Evolutionary conservation across 2,329 filamentous ascomycete species (phyloP), one percentile per base, ranked within the genome.

Genomic region (Ambrosiella xylebori): DNA sequence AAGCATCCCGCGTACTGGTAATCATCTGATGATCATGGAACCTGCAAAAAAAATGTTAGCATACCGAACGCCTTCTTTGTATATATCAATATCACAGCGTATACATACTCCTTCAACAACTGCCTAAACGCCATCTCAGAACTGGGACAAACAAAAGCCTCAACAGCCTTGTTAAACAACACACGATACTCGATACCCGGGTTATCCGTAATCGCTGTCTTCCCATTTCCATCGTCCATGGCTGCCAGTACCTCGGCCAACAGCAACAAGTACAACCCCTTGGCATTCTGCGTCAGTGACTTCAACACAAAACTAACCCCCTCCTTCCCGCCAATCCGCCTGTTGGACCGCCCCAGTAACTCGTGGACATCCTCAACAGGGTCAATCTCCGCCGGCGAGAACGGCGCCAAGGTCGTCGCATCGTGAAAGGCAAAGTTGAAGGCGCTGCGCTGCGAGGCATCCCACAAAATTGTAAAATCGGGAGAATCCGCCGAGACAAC

Each of bases 1-100:
- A 74, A 0, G 80, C 78, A 68, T 98, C 91, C 66, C 91, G 91
- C 62, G 83, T 81, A 61, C 86, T 94, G 58, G 88, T 88, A 62
- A 98, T 86, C 82, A 98, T 97, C 66, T 96, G 88, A 73, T 98
- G 93, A 66, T 98, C 93, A 67, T 96, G 88, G 69, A 98, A 93
- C 70, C 82, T 86, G 63, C 12, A 35, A 54, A n/a, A 13, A 56
- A 45, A 5, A 56, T 39, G 57, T 67, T 73, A 54, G 9, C 19
- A 61, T 70, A 65, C 54, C 60, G 19, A 45, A 11, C 5, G 27
- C 35, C 11, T 9, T 15, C 15, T 15, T n/a, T 8, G n/a, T n/a
- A 13, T 2, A 13, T 47, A 5, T 47, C 11, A 44, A 40, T 37
- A 41, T 6, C 27, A 5, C 27, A 59, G 15, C 37, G 37, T n/a